Base-by-base conservation (phyloP, 2,329 filamentous ascomycete species). In the Xenoacremonium recifei region DNA sequence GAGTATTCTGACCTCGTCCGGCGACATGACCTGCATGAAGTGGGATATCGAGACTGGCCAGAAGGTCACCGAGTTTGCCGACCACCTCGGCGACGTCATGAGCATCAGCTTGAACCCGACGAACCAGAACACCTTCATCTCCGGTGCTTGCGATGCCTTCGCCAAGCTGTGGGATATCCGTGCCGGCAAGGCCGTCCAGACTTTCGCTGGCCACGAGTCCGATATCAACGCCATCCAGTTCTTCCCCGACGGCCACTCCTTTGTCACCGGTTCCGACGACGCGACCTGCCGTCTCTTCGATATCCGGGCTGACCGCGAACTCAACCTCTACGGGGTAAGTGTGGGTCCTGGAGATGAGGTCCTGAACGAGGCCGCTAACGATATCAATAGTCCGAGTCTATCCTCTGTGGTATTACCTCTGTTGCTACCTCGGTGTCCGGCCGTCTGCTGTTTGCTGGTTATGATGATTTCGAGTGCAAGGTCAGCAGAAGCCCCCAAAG, bases 391-490 rank as follows among this genome's bases (percentile, higher is more conserved):
- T 96, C 92, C 59, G 91, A 96, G 65, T 92, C 95, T 61, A 95
- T 96, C 58, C 82, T 96, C 39, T 99, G 93, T 65, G 93, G 93
- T 60, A 97, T 99, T 60, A 99, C 93, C 18, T 99, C 93, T 4
- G 93, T 99, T 35, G 93, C 92, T 45, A 97, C 95, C 59, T 99
- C 93, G 13, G 92, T 99, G 12, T 99, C 93, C 44, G 93, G 93
- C 45, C 84, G 93, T 64, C 75, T 99, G 60, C 75, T 99, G 30
- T 99, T 99, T 66, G 93, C 93, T 42, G 93, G 93, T 55, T 99
- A 99, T 62, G 93, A 99, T 62, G 93, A 99, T 65, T 99, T 96
- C 61, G 93, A 99, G 72, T 99, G 93, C 91, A 99, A 97, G 86
- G 92, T 96, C 75, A 61, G 82, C 21, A 39, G 32, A 19, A 15